Percentiles rank a stretch among this genome's conserved stretches.
These are phyloP conservation scores for Thalassiosira hispida DNA, from an alignment of 352 stramenopile genomes.

Conservation along the genomic window DNA sequence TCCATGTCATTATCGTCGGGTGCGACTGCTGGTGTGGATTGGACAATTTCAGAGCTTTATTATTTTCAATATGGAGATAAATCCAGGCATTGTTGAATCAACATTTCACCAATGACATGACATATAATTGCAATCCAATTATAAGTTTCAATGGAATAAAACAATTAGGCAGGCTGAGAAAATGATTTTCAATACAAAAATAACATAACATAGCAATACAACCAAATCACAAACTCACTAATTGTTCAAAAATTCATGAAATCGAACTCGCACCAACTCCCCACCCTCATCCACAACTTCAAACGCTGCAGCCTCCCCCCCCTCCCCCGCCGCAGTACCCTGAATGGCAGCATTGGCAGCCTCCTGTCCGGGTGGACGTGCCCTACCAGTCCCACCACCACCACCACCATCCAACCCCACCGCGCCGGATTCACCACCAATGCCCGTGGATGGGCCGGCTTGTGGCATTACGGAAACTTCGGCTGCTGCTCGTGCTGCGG, in stretches of 20 bases:
- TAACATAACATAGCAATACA: background rate
- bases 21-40: background rate
- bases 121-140: background rate
- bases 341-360: constrained; percentile 57
- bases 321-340: constrained; percentile 41
- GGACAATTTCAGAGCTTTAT: constrained; percentile 32
- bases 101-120: background rate
- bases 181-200: too few relatives aligned
- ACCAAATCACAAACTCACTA: constrained; percentile 63
- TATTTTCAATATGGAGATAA: background rate
- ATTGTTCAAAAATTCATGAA: constrained; percentile 77
- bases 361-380: constrained; percentile 16
- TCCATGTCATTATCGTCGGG: constrained; percentile 14
- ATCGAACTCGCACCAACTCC: constrained; percentile 68
- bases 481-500: constrained; percentile 31
- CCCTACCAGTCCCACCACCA: background rate
- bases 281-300: constrained; percentile 71
- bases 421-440: background rate
- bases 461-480: constrained; percentile 34
- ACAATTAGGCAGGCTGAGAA: too few relatives aligned
- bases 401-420: background rate
- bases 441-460: background rate
- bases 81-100: background rate
- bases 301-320: constrained; percentile 33
- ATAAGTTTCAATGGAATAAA: too few relatives aligned